These are phyloP conservation scores for Coccomyxa subellipsoidea DNA, from an alignment of 163 green algal species.

Conservation along the genomic window DNA sequence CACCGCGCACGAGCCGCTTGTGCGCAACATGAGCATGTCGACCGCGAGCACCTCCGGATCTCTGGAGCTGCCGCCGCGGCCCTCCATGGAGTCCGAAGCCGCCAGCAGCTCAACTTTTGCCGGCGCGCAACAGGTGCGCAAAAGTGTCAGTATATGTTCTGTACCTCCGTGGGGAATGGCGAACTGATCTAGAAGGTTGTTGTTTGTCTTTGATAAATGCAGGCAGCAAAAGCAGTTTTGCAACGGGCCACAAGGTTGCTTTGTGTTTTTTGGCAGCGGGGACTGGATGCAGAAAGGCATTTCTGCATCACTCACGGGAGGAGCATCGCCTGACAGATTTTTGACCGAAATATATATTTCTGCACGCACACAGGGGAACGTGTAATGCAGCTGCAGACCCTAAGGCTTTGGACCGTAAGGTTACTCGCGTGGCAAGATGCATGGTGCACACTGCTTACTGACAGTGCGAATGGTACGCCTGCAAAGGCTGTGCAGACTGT, in stretches of 20 bases:
- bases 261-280: not conserved
- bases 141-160: too few species aligned
- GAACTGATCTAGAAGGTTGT: not conserved
- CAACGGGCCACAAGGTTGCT: not conserved
- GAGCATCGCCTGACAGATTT: too few species aligned
- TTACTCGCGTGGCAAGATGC: too few species aligned
- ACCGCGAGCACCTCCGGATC: not conserved
- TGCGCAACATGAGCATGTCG: slow-evolving; percentile 5
- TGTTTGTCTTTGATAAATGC: not conserved
- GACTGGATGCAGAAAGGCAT: too few species aligned
- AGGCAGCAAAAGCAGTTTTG: not conserved
- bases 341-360: too few species aligned
- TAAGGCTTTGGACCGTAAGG: too few species aligned
- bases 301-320: too few species aligned
- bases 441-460: too few species aligned
- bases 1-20: not conserved
- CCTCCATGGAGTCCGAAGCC: not conserved
- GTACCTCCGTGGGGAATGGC: not conserved
- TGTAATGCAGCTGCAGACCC: too few species aligned
- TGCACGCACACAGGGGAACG: too few species aligned
- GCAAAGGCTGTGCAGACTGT: slow-evolving; percentile 1
- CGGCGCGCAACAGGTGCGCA: not conserved
- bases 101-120: not conserved
- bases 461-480: too few species aligned
- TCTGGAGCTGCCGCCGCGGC: not conserved